Conservation (phyloP, 2,329 filamentous ascomycete genomes). For the Lasiodiplodia citricola region DNA sequence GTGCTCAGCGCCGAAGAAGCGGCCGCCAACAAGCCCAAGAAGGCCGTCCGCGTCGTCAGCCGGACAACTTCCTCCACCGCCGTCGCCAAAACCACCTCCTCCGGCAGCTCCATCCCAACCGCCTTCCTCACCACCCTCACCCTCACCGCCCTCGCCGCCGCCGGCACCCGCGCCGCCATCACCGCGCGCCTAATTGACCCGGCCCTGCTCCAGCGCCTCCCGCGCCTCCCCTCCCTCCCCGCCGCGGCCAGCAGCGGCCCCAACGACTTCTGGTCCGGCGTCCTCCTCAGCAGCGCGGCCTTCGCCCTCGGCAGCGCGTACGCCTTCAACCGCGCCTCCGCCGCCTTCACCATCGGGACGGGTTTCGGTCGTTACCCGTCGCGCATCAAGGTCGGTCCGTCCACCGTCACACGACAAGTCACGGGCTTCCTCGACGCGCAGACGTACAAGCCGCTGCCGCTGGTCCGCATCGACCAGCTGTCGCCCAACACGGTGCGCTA, state of each 20-base stretch:
- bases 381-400: slow-evolving; percentile 42
- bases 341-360: slow-evolving; percentile 27
- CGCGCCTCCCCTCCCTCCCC: neutral
- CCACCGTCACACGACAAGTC: neutral
- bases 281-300: slow-evolving; percentile 41
- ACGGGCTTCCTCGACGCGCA: slow-evolving; percentile 38
- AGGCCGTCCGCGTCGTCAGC: slow-evolving; percentile 28
- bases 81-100: neutral
- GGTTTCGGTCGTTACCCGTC: slow-evolving; percentile 35
- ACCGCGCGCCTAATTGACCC: neutral
- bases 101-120: neutral
- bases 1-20: slow-evolving; percentile 33
- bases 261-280: slow-evolving; percentile 33
- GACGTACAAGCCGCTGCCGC: slow-evolving; percentile 54
- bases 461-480: slow-evolving; percentile 37
- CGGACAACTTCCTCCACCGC: neutral
- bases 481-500: slow-evolving; percentile 34
- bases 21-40: slow-evolving; percentile 25
- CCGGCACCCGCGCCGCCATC: neutral
- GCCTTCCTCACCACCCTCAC: neutral
- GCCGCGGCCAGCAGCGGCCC: neutral
- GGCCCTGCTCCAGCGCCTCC: neutral
- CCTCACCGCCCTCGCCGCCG: neutral
- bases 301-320: slow-evolving; percentile 27
- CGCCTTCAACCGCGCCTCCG: slow-evolving; percentile 28